Conservation (phyloP, 1,139 yeast species). For the Spathaspora sp. region DNA sequence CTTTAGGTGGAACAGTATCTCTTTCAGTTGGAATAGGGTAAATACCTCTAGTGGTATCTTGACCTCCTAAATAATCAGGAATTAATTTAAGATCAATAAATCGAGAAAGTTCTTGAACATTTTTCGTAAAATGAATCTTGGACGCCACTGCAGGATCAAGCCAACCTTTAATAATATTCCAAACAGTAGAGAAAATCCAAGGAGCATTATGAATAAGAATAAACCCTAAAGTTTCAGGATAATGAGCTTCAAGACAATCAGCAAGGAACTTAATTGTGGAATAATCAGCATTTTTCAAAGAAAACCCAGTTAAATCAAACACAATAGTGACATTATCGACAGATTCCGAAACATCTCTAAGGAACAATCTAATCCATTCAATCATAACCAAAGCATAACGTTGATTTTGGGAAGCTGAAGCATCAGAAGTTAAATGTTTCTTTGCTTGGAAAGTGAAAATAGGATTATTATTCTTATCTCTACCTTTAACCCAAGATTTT, state of each 20-base stretch:
- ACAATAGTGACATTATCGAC: constrained; percentile 41
- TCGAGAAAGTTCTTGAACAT: constrained; percentile 31
- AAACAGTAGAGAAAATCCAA: constrained; percentile 49
- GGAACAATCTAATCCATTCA: constrained; percentile 41
- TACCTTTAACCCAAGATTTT: constrained; percentile 42
- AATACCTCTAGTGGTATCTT: constrained; percentile 25
- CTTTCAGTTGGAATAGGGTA: constrained; percentile 31
- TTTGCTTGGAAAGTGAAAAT: constrained; percentile 41
- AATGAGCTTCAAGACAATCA: constrained; percentile 47
- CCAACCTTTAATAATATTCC: constrained; percentile 49
- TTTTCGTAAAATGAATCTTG: constrained; percentile 45
- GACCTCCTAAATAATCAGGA: constrained; percentile 44
- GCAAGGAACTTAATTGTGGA: constrained; percentile 45
- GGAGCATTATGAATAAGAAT: constrained; percentile 47
- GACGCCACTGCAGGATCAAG: constrained; percentile 48
- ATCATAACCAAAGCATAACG: constrained; percentile 39
- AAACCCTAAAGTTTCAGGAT: constrained; percentile 46
- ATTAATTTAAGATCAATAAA: constrained; percentile 34
- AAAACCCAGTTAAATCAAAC: constrained; percentile 48
- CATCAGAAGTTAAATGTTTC: constrained; percentile 38
- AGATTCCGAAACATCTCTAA: constrained; percentile 35
- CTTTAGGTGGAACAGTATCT: constrained; percentile 33
- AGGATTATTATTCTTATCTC: constrained; percentile 38
- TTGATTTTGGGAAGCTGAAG: constrained; percentile 38
- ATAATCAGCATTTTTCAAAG: constrained; percentile 47